Percentiles rank a stretch among this genome's conserved stretches.
Evolutionary conservation across 768 basidiomycete genomes (phyloP).

Genomic region (Suillus paluster): DNA sequence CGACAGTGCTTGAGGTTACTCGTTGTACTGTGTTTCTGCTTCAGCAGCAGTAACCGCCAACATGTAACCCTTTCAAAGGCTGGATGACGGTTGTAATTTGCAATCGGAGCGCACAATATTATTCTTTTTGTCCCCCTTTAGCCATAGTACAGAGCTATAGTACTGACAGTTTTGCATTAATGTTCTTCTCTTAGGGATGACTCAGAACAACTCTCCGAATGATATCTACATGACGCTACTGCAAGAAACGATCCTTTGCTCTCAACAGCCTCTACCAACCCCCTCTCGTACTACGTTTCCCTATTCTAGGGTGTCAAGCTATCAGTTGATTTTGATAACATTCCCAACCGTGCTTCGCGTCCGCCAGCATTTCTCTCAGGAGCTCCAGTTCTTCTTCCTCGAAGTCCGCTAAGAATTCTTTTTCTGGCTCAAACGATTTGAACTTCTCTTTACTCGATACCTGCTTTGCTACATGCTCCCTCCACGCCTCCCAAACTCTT

Average conservation of each 20-base stretch:
- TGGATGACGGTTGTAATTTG: conserved; percentile 20
- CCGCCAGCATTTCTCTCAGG: background rate
- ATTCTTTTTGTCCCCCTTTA: background rate
- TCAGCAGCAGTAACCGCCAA: conserved; percentile 13
- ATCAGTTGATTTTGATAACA: background rate
- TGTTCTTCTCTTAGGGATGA: background rate
- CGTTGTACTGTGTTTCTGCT: conserved; percentile 15
- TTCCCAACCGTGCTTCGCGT: background rate
- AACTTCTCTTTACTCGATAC: conserved; percentile 5
- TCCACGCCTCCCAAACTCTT: conserved; percentile 25
- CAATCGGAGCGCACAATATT: conserved; percentile 10
- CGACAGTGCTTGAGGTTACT: conserved; percentile 7
- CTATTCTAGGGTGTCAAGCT: background rate
- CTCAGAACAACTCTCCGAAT: too few species aligned
- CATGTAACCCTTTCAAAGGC: conserved; percentile 1
- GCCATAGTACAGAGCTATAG: too few species aligned
- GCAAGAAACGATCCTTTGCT: background rate
- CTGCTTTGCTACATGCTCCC: conserved; percentile 17
- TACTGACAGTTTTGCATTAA: background rate
- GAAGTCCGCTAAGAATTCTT: background rate
- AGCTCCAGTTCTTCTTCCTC: background rate
- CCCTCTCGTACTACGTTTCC: background rate
- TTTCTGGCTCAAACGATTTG: background rate
- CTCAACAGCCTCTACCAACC: background rate
- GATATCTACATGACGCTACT: background rate